Evolutionary conservation across 2,329 filamentous ascomycete species (phyloP).

Genomic region (Cryphonectria parasitica): DNA sequence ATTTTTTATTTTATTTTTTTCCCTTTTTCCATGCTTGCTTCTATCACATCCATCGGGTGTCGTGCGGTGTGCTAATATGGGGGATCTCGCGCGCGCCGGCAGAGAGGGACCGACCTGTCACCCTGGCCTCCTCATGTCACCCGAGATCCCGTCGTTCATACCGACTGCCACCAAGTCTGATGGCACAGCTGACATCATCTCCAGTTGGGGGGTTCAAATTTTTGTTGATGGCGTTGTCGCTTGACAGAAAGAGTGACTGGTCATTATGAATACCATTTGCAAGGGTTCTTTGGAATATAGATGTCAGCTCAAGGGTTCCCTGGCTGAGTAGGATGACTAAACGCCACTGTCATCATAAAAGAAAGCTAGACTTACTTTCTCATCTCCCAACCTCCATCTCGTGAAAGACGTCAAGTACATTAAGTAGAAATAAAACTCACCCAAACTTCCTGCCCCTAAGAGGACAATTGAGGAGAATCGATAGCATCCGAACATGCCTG

Average conservation of each 20-base stretch:
- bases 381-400: background rate
- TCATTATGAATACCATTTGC: background rate
- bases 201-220: background rate
- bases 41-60: background rate
- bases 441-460: background rate
- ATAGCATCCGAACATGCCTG: background rate
- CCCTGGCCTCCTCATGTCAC: background rate
- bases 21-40: background rate
- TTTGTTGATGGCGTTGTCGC: background rate
- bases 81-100: background rate
- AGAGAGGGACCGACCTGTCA: too few relatives aligned
- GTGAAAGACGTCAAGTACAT: too few relatives aligned
- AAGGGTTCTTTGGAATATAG: background rate
- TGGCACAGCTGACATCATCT: background rate
- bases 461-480: background rate
- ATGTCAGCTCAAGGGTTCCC: background rate
- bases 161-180: background rate
- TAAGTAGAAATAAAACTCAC: too few relatives aligned
- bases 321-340: background rate
- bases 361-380: background rate
- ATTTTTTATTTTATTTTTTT: too few relatives aligned
- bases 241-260: background rate
- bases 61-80: background rate
- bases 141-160: background rate
- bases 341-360: too few relatives aligned